phyloP scores from a whole-genome alignment of 192 early-diverging fungal species.

The Coemansia asiatica region DNA sequence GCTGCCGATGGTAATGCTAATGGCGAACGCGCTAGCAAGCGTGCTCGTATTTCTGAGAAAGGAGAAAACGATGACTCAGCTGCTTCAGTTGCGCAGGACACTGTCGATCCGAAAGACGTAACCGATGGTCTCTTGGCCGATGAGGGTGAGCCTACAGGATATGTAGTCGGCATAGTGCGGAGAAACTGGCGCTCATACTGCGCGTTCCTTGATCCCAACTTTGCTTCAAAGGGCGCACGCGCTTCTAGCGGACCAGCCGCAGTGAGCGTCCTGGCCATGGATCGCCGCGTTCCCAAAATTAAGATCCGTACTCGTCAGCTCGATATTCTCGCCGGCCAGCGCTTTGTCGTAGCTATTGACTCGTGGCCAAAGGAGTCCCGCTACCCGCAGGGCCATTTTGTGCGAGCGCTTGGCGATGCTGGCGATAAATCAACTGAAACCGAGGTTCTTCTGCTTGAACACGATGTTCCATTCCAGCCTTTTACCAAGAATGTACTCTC shows the following conservation, averaged over 20 bases:
- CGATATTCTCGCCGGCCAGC: slow-evolving; percentile 68
- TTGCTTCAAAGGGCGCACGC: slow-evolving; percentile 58
- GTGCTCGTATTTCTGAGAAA: slow-evolving; percentile 20
- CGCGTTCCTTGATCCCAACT: slow-evolving; percentile 81
- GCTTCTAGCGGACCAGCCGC: slow-evolving; percentile 55
- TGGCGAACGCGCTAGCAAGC: slow-evolving; percentile 22
- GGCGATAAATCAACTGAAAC: slow-evolving; percentile 96
- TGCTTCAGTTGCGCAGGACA: slow-evolving; percentile 6
- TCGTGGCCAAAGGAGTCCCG: slow-evolving; percentile 78
- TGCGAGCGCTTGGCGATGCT: slow-evolving; percentile 84
- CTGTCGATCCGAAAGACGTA: slow-evolving; percentile 23
- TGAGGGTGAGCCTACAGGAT: slow-evolving; percentile 73
- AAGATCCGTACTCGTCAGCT: slow-evolving; percentile 90
- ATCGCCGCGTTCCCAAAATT: slow-evolving; percentile 92
- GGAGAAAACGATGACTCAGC: background rate
- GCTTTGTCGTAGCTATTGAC: slow-evolving; percentile 94
- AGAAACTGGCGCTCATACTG: slow-evolving; percentile 95
- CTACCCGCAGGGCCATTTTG: slow-evolving; percentile 91
- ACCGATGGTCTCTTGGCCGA: slow-evolving; percentile 7
- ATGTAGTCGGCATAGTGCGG: slow-evolving; percentile 90
- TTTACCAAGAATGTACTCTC: slow-evolving; percentile 85
- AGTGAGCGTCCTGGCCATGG: slow-evolving; percentile 85
- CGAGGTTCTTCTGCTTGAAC: slow-evolving; percentile 93
- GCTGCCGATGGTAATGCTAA: background rate
- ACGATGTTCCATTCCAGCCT: slow-evolving; percentile 92